phyloP scores from a whole-genome alignment of 1,284 basidiomycete genomes.

The Takashimella koratensis region DNA sequence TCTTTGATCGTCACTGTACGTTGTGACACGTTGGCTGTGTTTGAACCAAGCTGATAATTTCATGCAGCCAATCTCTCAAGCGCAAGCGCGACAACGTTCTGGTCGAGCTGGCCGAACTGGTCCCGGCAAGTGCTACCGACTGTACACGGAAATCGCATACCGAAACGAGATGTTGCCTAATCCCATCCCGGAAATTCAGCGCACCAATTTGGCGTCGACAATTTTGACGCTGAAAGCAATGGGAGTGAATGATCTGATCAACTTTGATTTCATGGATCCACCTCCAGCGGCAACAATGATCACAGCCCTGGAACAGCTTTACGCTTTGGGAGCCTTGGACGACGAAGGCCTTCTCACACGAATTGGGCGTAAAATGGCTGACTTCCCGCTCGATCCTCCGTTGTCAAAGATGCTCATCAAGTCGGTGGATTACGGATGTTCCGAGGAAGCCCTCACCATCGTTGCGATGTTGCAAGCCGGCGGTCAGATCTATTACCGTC shows the following conservation, averaged over 20 bases:
- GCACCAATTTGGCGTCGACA: slow-evolving; percentile 87
- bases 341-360: slow-evolving; percentile 94
- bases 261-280: slow-evolving; percentile 99
- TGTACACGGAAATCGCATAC: slow-evolving; percentile 97
- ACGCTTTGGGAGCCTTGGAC: slow-evolving; percentile 91
- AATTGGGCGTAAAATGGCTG: slow-evolving; percentile 96
- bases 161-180: slow-evolving; percentile 99
- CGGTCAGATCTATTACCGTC: slow-evolving; percentile 94
- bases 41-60: background rate
- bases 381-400: slow-evolving; percentile 96
- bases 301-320: slow-evolving; percentile 81
- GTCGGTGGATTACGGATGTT: slow-evolving; percentile 94
- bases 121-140: slow-evolving; percentile 95
- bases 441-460: slow-evolving; percentile 93
- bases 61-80: slow-evolving; percentile 86
- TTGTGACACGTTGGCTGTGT: background rate
- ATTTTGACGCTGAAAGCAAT: slow-evolving; percentile 97
- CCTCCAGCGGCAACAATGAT: slow-evolving; percentile 94
- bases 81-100: slow-evolving; percentile 89
- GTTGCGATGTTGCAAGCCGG: slow-evolving; percentile 93
- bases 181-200: slow-evolving; percentile 95
- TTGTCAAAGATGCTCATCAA: slow-evolving; percentile 98
- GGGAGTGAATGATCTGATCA: slow-evolving; percentile 96
- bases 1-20: slow-evolving; percentile 84
- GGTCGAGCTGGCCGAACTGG: slow-evolving; percentile 97